Evolutionary conservation across 2,329 filamentous ascomycete species (phyloP), one percentile per base, ranked within the genome.

Genomic region (Elsinoe arachidis): DNA sequence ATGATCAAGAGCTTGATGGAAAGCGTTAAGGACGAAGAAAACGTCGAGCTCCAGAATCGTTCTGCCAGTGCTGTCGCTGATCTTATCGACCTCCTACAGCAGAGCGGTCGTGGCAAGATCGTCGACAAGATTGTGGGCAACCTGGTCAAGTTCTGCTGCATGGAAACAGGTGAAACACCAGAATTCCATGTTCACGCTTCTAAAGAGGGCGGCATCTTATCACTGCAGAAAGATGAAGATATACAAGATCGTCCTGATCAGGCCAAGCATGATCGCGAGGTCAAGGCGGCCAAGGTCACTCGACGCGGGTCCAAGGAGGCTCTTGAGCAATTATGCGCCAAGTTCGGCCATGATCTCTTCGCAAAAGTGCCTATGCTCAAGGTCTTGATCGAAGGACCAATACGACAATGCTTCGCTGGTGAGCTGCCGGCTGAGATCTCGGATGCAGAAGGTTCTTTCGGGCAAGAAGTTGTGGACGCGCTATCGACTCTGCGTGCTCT

Each of bases 1-100:
- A 83, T 96, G 11, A 99, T 99, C 74, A 96, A 96, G 73, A 89
- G 85, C 2, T 88, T 99, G 72, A 99, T 99, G 93, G 93, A 99
- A 70, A 97, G 92, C 66, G 82, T 99, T 67, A 99, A 97, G 73
- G 85, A 84, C 37, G 95, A 99, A 69, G 93, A 96, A 65, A 97
- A 95, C 66, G 73, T 86, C 26, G 88, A 93, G 63, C 78, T 99
- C 1, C 93, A 99, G 70, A 83, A 82, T 64, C 87, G 92, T 21
- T 96, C 92, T 26, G 89, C 91, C 1, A 83, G 82, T 12, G 91
- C 90, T 2, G 87, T 99, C 55, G 89, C 90, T 5, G 82, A 81
- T 38, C 82, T 97, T 17, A 86, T 99, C n/a, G 85, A 88, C 63
- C 79, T 93, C 19, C 93, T 97, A 65, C 90, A 90, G 3, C 81